Percentiles rank a stretch among this genome's conserved stretches.
phyloP scores from a whole-genome alignment of 2,329 filamentous ascomycete species.

The Ophiostoma montium region DNA sequence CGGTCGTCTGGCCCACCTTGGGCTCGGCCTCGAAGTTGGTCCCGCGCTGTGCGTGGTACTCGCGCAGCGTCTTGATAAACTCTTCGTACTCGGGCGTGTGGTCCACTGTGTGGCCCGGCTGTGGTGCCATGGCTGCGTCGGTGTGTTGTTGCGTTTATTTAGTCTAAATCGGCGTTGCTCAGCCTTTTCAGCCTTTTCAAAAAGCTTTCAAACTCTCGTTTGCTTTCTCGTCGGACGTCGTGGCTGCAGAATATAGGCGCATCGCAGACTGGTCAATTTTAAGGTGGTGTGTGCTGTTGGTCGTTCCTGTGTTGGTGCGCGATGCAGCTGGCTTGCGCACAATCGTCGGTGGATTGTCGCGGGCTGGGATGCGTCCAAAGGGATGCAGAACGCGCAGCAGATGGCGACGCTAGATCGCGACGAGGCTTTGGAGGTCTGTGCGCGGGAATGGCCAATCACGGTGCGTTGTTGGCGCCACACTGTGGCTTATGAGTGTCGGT shows the following conservation, averaged over 20 bases:
- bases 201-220: too few relatives aligned
- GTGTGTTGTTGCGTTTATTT: background rate
- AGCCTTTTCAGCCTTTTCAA: too few relatives aligned
- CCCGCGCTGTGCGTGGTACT: conserved; percentile 66
- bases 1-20: conserved; percentile 60
- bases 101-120: conserved; percentile 32
- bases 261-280: too few relatives aligned
- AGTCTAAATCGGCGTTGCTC: background rate
- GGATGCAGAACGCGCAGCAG: conserved; percentile 11
- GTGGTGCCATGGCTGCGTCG: conserved; percentile 20
- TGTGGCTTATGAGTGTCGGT: background rate
- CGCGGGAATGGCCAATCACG: conserved; percentile 6
- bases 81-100: conserved; percentile 59
- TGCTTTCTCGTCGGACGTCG: too few relatives aligned
- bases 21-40: conserved; percentile 69
- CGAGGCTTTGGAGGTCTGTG: conserved; percentile 7
- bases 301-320: conserved; percentile 1
- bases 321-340: conserved; percentile 2
- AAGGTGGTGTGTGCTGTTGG: too few relatives aligned
- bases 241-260: too few relatives aligned
- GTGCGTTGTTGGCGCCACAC: background rate
- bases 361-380: conserved; percentile 9
- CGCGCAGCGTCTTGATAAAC: conserved; percentile 59
- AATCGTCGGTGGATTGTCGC: conserved; percentile 1
- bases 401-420: conserved; percentile 12